Base-by-base conservation (phyloP, 257 asterid genomes). In the Lithospermum erythrorhizon region DNA sequence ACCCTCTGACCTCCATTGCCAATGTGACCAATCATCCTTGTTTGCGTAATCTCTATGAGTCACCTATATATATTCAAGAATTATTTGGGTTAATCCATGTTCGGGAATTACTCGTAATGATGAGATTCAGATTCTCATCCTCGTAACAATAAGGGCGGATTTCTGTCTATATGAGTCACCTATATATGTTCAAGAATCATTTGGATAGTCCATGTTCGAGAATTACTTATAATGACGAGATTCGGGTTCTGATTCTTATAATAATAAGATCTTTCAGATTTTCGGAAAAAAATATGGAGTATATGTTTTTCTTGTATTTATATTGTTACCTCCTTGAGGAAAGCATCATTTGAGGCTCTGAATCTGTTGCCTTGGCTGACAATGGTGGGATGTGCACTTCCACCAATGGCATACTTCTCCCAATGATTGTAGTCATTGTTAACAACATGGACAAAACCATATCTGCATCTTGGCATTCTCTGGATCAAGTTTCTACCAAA, bases 291-390 rank as follows among this genome's bases (percentile, higher is more conserved):
- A n/a, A n/a, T n/a, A n/a, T n/a, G n/a, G n/a, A n/a, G n/a, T n/a
- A n/a, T n/a, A n/a, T n/a, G n/a, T n/a, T n/a, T n/a, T n/a, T n/a
- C n/a, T n/a, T n/a, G n/a, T n/a, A n/a, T n/a, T n/a, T n/a, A n/a
- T 24, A 24, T 24, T 27, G 6, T 27, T 27, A 27, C 32, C 83
- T 88, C 77, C 60, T 86, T 88, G 21, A 84, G 71, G 75, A 55
- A 18, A 0, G 62, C 62, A 49, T 79, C 70, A 25, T 73, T 21
- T 5, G 88, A 61, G 61, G 95, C 90, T 75, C 70, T 83, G 88
- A 81, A 85, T 15, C 94, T 78, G 67, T 88, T 88, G 9, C 96
- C 96, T 79, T 85, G 95, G 90, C 96, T 85, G 64, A 88, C 65
- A 59, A 88, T 86, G 48, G 90, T 85, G 61, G 96, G 90, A 57